Percentiles rank a stretch among this genome's conserved stretches.
These are phyloP conservation scores for Aspergillus cejpii DNA, from an alignment of 2,329 filamentous ascomycete species.

Conservation along the genomic window DNA sequence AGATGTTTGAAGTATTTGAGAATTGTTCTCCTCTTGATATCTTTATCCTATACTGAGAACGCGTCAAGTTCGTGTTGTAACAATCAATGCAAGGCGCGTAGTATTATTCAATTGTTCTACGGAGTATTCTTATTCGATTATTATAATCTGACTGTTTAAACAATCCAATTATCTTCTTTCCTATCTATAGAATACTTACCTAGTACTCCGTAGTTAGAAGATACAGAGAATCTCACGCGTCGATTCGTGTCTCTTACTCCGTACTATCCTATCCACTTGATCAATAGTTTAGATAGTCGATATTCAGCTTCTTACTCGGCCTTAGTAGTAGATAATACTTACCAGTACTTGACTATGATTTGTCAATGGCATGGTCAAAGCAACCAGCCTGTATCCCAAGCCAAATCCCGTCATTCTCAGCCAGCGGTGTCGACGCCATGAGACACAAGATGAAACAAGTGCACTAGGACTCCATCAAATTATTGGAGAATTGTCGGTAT, in stretches of 20 bases:
- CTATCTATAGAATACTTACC: too few species aligned
- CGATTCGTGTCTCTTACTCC: neutral
- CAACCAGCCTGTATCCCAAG: neutral
- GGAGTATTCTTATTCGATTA: too few species aligned
- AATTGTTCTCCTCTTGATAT: neutral
- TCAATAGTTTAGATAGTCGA: neutral
- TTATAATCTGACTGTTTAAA: too few species aligned
- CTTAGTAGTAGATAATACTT: too few species aligned
- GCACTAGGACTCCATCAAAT: too few species aligned
- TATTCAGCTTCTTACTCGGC: too few species aligned
- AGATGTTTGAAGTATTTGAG: neutral
- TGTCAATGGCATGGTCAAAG: neutral
- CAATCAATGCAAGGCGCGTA: neutral
- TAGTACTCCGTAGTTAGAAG: too few species aligned
- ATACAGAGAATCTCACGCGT: too few species aligned
- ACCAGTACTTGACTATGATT: neutral
- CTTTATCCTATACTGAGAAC: neutral
- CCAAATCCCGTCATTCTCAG: neutral
- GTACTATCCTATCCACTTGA: neutral
- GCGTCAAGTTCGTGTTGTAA: conserved; percentile 1
- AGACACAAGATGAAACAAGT: neutral
- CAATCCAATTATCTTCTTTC: neutral
- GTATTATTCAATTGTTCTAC: neutral
- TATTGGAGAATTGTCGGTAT: too few species aligned
- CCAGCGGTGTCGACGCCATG: neutral